Evolutionary conservation across 352 stramenopile species (phyloP).

Genomic region (Plasmopara muralis): DNA sequence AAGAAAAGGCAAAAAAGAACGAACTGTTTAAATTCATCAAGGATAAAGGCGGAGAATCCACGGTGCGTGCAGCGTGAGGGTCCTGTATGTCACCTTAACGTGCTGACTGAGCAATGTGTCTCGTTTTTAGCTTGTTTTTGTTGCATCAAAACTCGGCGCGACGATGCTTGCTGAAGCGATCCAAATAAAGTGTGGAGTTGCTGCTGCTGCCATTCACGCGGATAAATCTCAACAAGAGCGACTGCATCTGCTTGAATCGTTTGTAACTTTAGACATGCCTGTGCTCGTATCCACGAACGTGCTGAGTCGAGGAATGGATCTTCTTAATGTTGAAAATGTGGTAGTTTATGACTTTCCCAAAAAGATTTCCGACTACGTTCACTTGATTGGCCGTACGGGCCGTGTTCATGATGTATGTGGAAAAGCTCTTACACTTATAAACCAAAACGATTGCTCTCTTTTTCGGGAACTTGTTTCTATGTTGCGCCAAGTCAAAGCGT

Average conservation of each 20-base stretch:
- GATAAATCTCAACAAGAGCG: constrained; percentile 59
- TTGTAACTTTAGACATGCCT: constrained; percentile 38
- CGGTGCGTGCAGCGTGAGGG: constrained; percentile 23
- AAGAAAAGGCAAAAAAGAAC: constrained; percentile 58
- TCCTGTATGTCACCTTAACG: background rate
- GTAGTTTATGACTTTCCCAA: constrained; percentile 70
- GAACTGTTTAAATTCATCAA: constrained; percentile 39
- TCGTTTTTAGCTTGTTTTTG: constrained; percentile 57
- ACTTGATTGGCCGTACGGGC: constrained; percentile 51
- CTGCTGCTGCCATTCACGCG: constrained; percentile 43
- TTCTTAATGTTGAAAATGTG: constrained; percentile 57
- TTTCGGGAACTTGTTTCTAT: constrained; percentile 38
- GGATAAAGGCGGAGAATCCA: constrained; percentile 30
- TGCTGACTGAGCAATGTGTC: background rate
- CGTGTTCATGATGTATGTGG: constrained; percentile 18
- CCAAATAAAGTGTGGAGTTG: constrained; percentile 29
- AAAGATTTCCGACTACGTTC: constrained; percentile 52
- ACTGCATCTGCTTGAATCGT: constrained; percentile 46
- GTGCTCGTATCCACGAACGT: constrained; percentile 67
- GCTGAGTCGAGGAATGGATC: constrained; percentile 64
- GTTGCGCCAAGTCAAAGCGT: constrained; percentile 22
- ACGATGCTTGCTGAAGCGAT: constrained; percentile 57
- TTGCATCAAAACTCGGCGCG: constrained; percentile 52
- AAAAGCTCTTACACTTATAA: constrained; percentile 41
- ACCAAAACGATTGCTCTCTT: constrained; percentile 29